Evolutionary conservation across 2,329 filamentous ascomycete species (phyloP).

Genomic region (Aspergillus texensis): DNA sequence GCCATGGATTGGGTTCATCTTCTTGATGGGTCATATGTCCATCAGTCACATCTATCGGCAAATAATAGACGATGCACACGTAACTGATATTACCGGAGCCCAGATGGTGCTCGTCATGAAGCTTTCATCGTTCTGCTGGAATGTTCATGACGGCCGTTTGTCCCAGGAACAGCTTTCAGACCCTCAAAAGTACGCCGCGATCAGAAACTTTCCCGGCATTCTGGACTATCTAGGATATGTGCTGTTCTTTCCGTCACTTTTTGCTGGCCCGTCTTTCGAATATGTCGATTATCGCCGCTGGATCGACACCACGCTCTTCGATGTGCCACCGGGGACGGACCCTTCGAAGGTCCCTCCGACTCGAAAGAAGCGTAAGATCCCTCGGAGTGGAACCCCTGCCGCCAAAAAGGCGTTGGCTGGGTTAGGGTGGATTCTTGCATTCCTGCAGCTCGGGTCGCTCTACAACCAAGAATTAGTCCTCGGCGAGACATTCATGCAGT

Average conservation of each 20-base stretch:
- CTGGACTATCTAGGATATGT: constrained; percentile 89
- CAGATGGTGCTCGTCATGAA: constrained; percentile 99
- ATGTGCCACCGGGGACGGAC: constrained; percentile 77
- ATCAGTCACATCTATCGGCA: constrained; percentile 85
- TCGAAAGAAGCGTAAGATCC: constrained; percentile 87
- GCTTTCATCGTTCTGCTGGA: constrained; percentile 95
- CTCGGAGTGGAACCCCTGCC: constrained; percentile 84
- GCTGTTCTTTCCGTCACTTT: constrained; percentile 89
- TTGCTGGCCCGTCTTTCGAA: constrained; percentile 91
- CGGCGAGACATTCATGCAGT: constrained; percentile 66
- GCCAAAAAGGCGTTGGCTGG: constrained; percentile 73
- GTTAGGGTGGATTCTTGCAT: constrained; percentile 76
- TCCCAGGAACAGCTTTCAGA: constrained; percentile 80
- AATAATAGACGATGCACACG: constrained; percentile 64
- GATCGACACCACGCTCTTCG: constrained; percentile 94
- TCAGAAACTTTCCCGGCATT: constrained; percentile 72
- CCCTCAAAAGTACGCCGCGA: constrained; percentile 78
- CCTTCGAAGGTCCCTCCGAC: constrained; percentile 83
- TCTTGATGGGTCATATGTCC: constrained; percentile 95
- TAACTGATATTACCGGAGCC: constrained; percentile 85
- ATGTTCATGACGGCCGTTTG: constrained; percentile 87
- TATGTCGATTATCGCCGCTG: constrained; percentile 89
- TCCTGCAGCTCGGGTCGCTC: constrained; percentile 69
- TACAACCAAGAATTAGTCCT: constrained; percentile 69
- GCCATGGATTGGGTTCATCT: constrained; percentile 95